These are phyloP conservation scores for Chaetomium olivaceum DNA, from an alignment of 2,329 filamentous ascomycete species.

Conservation along the genomic window DNA sequence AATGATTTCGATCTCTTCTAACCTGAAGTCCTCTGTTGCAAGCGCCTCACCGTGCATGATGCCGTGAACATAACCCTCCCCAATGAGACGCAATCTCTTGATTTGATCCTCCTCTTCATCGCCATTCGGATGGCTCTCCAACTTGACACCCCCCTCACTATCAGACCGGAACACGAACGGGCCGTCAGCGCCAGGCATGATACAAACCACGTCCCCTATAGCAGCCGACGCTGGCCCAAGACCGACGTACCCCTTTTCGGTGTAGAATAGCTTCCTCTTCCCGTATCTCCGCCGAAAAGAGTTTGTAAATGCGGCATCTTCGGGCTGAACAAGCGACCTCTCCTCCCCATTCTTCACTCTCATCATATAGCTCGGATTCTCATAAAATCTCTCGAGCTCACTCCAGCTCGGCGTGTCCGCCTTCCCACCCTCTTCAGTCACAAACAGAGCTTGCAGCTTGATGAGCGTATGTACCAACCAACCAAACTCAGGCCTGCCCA, in stretches of 20 bases:
- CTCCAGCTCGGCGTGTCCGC: conserved; percentile 20
- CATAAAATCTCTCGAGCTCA: conserved; percentile 17
- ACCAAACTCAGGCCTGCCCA: conserved; percentile 15
- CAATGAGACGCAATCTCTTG: conserved; percentile 11
- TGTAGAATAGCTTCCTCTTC: conserved; percentile 22
- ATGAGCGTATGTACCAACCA: conserved; percentile 23
- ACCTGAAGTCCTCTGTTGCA: not conserved
- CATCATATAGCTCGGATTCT: conserved; percentile 22
- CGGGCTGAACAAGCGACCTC: conserved; percentile 12
- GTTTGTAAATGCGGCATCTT: conserved; percentile 14
- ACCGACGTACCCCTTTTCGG: conserved; percentile 22
- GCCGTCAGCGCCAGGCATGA: conserved; percentile 19
- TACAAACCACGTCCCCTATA: conserved; percentile 20
- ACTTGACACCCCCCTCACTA: not conserved
- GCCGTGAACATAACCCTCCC: conserved; percentile 23
- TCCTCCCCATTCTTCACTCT: conserved; percentile 9
- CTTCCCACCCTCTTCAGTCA: conserved; percentile 10
- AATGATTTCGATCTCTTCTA: conserved; percentile 20
- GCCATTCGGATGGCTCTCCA: not conserved
- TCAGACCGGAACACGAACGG: conserved; percentile 17
- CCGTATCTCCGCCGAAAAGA: conserved; percentile 20
- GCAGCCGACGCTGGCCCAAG: conserved; percentile 14
- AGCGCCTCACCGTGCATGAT: conserved; percentile 21
- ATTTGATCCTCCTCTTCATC: not conserved
- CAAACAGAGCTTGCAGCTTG: conserved; percentile 19